phyloP scores from a whole-genome alignment of 139 green algal species.

The Chlorella sp. region DNA sequence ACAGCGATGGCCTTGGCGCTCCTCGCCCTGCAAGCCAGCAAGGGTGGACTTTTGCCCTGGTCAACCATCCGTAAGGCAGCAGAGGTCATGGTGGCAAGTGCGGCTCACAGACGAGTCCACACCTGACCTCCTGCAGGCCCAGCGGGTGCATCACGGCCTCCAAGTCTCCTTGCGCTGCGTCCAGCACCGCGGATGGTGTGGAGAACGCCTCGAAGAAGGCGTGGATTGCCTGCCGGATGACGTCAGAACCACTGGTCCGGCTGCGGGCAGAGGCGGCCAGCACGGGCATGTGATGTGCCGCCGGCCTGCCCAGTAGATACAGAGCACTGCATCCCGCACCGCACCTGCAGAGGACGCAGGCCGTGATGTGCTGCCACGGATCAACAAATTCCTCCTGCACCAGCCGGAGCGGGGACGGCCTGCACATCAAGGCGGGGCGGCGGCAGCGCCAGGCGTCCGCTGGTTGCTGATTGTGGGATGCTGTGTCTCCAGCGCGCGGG shows the following conservation, averaged over 20 bases:
- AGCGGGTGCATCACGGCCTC: conserved; percentile 16
- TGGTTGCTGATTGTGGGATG: no score
- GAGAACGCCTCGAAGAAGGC: conserved; percentile 28
- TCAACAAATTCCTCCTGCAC: conserved; percentile 32
- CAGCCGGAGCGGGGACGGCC: conserved; percentile 24
- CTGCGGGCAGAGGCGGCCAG: no score
- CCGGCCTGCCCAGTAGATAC: background rate
- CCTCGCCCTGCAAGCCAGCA: background rate
- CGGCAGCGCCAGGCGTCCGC: no score
- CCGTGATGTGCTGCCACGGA: conserved; percentile 39
- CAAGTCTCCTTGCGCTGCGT: conserved; percentile 8
- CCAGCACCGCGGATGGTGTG: conserved; percentile 31
- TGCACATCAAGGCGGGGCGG: no score
- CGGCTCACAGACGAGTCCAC: no score
- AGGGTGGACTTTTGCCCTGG: background rate
- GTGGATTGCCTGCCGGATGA: conserved; percentile 22
- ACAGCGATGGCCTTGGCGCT: background rate
- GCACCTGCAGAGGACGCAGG: conserved; percentile 38
- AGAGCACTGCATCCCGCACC: background rate
- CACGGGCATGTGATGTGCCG: no score
- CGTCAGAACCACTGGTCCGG: conserved; percentile 35
- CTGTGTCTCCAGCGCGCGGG: no score
- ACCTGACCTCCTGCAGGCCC: conserved; percentile 29
- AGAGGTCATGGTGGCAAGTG: background rate
- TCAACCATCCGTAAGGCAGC: background rate